Evolutionary conservation across 805 yeast genomes (phyloP), one percentile per base, ranked within the genome.

Genomic region (Candida schatavii): DNA sequence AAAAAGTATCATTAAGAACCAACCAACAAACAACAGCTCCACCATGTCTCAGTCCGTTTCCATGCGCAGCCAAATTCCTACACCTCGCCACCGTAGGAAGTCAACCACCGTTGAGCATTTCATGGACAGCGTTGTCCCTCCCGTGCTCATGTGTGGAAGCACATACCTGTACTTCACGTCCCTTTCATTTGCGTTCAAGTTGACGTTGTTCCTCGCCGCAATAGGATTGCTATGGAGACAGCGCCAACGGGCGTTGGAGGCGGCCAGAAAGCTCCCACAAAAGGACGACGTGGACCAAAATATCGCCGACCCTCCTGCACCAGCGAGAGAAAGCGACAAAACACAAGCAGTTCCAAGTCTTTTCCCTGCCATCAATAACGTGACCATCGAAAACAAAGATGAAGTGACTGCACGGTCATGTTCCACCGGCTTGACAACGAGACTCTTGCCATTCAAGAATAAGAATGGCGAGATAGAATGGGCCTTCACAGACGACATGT

Each of bases 401-500:
- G 41, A 37, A 20, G 36, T 30, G 17, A 30, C 37, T 13, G 42
- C 41, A 18, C 33, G 29, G 14, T 21, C 44, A 3, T 80, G 85
- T 54, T 74, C 83, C 21, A 77, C 82, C 9, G 68, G 71, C 14
- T 51, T 65, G 38, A 66, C 77, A 28, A 65, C 81, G 2, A 65
- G 75, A 40, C 62, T 77, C 35, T 57, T 76, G n/a, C 79, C 83
- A 3, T 66, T 71, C 46, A 74, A 72, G 37, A 78, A 77, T 50
- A 59, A 56, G 13, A 66, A 70, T 26, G 86, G 85, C 3, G 79
- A 77, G 46, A 68, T 80, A 13, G 81, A 77, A 42, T 80, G 83
- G 78, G 70, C 70, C 13, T 69, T 80, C 42, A 70, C 75, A 19
- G 79, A 76, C 32, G 74, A 69, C 21, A 17, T 22, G 29, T 23